Evolutionary conservation across 352 stramenopile species (phyloP), one percentile per base, ranked within the genome.

Genomic region (Pythium apleroticum): DNA sequence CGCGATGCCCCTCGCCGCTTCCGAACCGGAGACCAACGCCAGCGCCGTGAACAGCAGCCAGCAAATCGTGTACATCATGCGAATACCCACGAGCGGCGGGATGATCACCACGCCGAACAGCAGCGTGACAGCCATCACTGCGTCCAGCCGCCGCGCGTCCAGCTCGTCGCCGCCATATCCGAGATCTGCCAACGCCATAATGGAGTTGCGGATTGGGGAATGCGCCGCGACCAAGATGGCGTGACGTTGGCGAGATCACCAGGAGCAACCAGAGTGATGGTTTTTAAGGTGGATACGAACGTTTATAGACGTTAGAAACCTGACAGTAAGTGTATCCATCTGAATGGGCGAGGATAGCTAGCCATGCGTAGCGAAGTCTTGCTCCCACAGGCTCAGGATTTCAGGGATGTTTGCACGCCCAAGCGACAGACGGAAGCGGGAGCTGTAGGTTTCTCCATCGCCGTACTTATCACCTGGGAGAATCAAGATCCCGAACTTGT

Each of bases 11-110:
- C 89, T 75, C 41, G 79, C 80, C 5, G 81, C 78, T 33, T 87
- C 68, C 12, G 83, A 90, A 31, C 73, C 71, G 25, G 86, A 48
- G 54, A 82, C 15, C 60, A 90, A 74, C 50, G 78, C 78, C 27
- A 84, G 35, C 19, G 74, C 50, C 9, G 84, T 91, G 76, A 88
- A 93, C 28, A 73, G 56, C 54, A 93, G 73, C 84, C 84, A 93
- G 76, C 80, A 91, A 10, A 81, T 74, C 60, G 84, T 91, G 71
- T 93, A 93, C 82, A 91, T 91, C 71, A 86, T 80, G 46, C 82
- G 81, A 19, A 91, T 57, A 10, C 79, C 72, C 54, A 86, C 43
- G 14, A 90, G 63, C 30, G 82, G 73, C 12, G 84, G 84, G 22
- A 88, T n/a, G 22, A 76, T 60, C 17, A 93, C 73, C 27, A 91